phyloP scores from a whole-genome alignment of 2,329 filamentous ascomycete genomes.

The Alternaria infectoria region DNA sequence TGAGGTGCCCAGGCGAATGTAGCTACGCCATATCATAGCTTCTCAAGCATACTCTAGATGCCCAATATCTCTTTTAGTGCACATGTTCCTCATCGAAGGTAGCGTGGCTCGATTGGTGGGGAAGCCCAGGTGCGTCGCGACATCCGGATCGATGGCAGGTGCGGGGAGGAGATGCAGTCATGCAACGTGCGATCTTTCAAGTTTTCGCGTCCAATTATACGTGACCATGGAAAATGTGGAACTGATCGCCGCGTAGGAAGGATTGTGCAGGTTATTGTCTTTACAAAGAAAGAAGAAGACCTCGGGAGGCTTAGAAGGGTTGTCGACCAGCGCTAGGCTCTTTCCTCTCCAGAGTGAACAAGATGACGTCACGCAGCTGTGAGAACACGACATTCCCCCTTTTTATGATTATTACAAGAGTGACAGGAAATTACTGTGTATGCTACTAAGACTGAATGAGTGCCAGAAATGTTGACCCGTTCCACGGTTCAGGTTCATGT shows the following conservation, averaged over 20 bases:
- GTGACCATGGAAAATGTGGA: neutral
- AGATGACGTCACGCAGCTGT: neutral
- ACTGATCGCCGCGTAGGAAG: accelerated
- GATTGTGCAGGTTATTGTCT: neutral
- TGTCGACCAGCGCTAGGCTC: neutral
- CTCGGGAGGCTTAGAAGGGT: neutral
- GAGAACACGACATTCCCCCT: neutral
- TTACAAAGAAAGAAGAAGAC: neutral
- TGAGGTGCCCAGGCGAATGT: neutral
- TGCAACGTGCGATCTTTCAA: too few species aligned
- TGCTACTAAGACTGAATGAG: accelerated
- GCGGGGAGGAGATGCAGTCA: neutral
- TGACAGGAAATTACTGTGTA: accelerated
- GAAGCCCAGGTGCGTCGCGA: neutral
- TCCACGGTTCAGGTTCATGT: neutral
- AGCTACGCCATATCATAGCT: neutral
- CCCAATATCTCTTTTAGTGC: neutral
- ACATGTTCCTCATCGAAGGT: neutral
- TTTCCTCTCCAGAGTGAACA: neutral
- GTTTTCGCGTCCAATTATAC: too few species aligned
- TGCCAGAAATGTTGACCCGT: accelerated
- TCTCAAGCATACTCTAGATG: neutral
- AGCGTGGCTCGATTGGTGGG: neutral
- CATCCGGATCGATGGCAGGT: neutral
- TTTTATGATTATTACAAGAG: too few species aligned